Base-by-base conservation (phyloP, 768 basidiomycete species). In the Chiua virens region DNA sequence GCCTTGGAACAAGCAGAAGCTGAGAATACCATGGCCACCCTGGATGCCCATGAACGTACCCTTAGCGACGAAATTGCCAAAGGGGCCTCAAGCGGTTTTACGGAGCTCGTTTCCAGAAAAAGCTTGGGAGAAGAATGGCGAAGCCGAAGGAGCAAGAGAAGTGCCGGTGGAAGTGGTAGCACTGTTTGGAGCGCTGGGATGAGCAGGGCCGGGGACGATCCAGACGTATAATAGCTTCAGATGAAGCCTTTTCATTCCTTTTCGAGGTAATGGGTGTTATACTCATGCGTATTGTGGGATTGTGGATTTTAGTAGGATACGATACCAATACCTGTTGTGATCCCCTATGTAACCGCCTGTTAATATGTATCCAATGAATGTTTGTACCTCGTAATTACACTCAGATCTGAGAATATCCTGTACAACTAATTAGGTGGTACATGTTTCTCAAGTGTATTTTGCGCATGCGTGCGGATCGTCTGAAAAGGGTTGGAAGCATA, bases 121-220 rank as follows among this genome's bases (percentile, higher is more conserved):
- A 67, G 66, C 38, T 34, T 54, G 6, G 69, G 76, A 10, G 74
- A 78, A 27, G 79, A 85, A 50, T 77, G 86, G 63, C 78, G 83
- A 54, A 81, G 82, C 48, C 71, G 79, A 42, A 75, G 78, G 53
- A 72, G 73, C 42, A 74, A 56, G 50, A 59, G 57, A 30, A 86
- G 84, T 54, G 77, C 66, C 21, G 80, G 82, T 35, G 86, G 85
- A 8, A 86, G 85, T 55, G 80, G 81, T 34, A 88, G 87, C 67
- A 92, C 90, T 1, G 87, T 92, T 25, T 92, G 86, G 85, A 92
- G 90, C 65, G 89, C 89, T 45, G 89, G 89, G 28, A 85, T 89
- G 84, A 82, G 83, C 57, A 84, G 75, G 43, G 73, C 78, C 23
- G 83, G 73, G 39, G 80, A 83, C 38, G 69, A 74, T 50, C 62